Conservation (phyloP, 2,329 filamentous ascomycete genomes). For the Macroventuria anomochaeta region DNA sequence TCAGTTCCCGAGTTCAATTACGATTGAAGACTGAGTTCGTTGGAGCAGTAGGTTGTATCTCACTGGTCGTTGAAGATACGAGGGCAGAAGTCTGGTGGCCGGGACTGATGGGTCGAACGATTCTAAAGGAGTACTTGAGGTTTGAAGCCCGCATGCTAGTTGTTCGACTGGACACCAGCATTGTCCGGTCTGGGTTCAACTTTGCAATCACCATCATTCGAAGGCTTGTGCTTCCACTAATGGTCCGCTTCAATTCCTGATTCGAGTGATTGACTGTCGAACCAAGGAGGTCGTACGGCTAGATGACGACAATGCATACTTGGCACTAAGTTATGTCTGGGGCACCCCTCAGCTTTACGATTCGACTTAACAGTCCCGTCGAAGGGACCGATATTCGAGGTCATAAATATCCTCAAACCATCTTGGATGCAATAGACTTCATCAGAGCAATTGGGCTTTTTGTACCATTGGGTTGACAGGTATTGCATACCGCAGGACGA, state of each 20-base stretch:
- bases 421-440: neutral
- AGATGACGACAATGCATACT: neutral
- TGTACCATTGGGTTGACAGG: neutral
- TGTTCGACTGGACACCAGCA: neutral
- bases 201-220: neutral
- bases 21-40: neutral
- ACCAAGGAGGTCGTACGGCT: neutral
- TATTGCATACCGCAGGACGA: neutral
- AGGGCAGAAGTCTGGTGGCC: too few species aligned
- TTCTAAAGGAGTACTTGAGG: neutral
- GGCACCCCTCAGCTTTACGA: too few species aligned
- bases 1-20: neutral
- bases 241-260: neutral
- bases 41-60: neutral
- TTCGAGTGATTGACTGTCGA: neutral
- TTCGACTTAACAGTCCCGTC: too few species aligned
- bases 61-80: neutral
- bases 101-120: too few species aligned
- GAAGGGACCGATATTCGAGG: too few species aligned
- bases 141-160: neutral
- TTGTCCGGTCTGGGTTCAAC: neutral
- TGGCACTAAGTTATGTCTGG: slow-evolving; percentile 1
- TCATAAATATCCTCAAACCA: too few species aligned
- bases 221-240: neutral
- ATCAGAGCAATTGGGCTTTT: neutral